A percentile compares a stretch with the other conserved stretches of the same genome.
Conservation (phyloP, 306 rosid genomes). For the Prunus fruticosa region DNA sequence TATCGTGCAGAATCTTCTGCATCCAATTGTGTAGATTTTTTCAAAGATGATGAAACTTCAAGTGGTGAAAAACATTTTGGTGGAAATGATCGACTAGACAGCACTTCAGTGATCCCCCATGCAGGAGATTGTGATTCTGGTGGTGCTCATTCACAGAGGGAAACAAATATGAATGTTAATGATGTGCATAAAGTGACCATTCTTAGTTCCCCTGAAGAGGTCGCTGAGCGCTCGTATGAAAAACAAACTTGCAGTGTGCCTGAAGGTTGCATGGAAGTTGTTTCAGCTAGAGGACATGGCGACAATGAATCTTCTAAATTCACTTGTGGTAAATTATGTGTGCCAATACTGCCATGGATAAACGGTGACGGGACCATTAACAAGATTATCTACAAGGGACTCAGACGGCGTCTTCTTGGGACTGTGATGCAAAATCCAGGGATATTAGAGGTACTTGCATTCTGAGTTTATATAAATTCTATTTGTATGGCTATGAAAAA, state of each 20-base stretch:
- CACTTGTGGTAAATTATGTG: constrained; percentile 40
- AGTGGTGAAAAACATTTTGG: constrained; percentile 25
- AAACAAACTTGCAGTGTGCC: constrained; percentile 21
- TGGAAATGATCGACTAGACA: constrained; percentile 15
- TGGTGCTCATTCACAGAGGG: too few species aligned
- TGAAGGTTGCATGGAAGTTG: constrained; percentile 20
- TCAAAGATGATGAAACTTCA: constrained; percentile 33
- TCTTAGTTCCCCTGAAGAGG: too few species aligned
- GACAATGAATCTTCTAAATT: constrained; percentile 15
- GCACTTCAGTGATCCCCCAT: too few species aligned
- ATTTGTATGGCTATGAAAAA: neutral
- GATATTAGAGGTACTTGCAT: constrained; percentile 54
- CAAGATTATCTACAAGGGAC: constrained; percentile 59
- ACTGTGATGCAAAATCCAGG: constrained; percentile 95
- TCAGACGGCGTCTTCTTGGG: constrained; percentile 66
- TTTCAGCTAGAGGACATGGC: constrained; percentile 28
- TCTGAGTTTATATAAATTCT: neutral
- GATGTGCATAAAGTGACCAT: too few species aligned
- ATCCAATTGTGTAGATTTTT: constrained; percentile 50
- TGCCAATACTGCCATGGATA: constrained; percentile 81
- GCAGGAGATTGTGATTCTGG: too few species aligned
- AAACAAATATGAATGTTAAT: too few species aligned
- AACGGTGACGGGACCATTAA: constrained; percentile 81
- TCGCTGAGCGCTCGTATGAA: too few species aligned
- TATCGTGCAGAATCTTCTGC: constrained; percentile 37